Base-by-base conservation (phyloP, 768 basidiomycete species). In the Dacryopinax primogenitus region DNA sequence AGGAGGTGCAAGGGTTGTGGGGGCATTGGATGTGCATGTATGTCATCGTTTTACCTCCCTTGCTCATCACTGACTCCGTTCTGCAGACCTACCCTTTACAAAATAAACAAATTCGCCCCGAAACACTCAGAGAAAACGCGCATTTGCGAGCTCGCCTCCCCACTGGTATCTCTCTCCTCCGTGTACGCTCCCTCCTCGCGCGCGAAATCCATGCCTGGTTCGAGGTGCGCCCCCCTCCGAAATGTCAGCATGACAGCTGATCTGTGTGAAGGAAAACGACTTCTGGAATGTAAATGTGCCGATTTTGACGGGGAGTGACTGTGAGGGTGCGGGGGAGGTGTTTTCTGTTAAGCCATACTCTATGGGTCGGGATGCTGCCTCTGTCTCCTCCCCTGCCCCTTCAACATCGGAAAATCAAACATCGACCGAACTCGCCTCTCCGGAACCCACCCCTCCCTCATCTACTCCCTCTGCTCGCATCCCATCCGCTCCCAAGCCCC, bases 261-360 rank as follows among this genome's bases (percentile, higher is more conserved):
- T 64, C 16, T 32, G 21, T 23, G 18, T 41, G 66, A 73, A 95
- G 90, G 75, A 74, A n/a, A 82, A 88, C 73, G 90, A 83, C 11
- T 98, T 96, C 73, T 74, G 78, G 36, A 83, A 88, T 71, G 81
- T 82, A 15, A 86, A 96, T 70, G 88, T 93, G 0, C 96, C 96
- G 0, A 81, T 98, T 51, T 76, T 97, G 26, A 97, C 95, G 0
- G 83, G 84, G 16, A 92, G 85, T 70, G 96, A 99, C 73, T 93
- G 93, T 64, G 96, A 99, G 78, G 96, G 94, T 13, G 94, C 88
- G 6, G 95, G 96, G 21, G 94, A 98, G 75, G 83, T 89, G 1
- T 98, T 98, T 74, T 81, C 82, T 4, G 78, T 95, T 33, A 77
- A 80, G 1, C 77, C 80, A 58, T 69, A 80, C 26, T 69, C 74